Evolutionary conservation across 108 stramenopile species (phyloP), one percentile per base, ranked within the genome.

Genomic region (Cyclostephanos tholiformis): DNA sequence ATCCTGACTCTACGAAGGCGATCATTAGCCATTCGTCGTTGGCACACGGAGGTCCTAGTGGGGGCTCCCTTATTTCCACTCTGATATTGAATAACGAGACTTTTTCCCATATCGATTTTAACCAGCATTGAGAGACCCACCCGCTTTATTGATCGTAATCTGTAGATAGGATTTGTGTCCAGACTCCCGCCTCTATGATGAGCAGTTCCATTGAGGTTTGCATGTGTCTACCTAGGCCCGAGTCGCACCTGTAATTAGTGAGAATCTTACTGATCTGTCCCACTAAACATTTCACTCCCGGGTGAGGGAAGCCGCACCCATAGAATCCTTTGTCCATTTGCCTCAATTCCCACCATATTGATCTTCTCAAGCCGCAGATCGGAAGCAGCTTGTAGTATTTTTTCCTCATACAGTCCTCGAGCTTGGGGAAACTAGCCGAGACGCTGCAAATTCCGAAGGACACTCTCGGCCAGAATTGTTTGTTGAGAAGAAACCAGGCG

Each of bases 381-480:
- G 59, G 69, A 2, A 69, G 16, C 14, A 69, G 29, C 2, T 57
- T 6, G 5, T 57, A 57, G 23, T 69, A 69, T 38, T 5, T 10
- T 32, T 46, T 58, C 20, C 9, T 39, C 25, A 69, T 30, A 17
- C 39, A 39, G 0, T 26, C 55, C 12, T 57, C 29, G 5, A 69
- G 56, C 11, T n/a, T 9, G 0, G 0, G 0, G 3, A 58, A 55
- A 0, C 44, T 8, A 4, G 60, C 46, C 0, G 9, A 41, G 46
- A 17, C 26, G 17, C 29, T 25, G 16, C 71, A 3, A 10, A 71
- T 17, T 0, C 76, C 76, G 51, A 64, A 77, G 2, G 46, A 56
- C 1, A 77, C 41, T 16, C 30, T 29, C 17, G 61, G 61, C 67
- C 76, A 76, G 20, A 76, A 41, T 43, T 69, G 67, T 2, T 25